Conservation (phyloP, 129 eudicot genomes). For the Tanacetum coccineum region DNA sequence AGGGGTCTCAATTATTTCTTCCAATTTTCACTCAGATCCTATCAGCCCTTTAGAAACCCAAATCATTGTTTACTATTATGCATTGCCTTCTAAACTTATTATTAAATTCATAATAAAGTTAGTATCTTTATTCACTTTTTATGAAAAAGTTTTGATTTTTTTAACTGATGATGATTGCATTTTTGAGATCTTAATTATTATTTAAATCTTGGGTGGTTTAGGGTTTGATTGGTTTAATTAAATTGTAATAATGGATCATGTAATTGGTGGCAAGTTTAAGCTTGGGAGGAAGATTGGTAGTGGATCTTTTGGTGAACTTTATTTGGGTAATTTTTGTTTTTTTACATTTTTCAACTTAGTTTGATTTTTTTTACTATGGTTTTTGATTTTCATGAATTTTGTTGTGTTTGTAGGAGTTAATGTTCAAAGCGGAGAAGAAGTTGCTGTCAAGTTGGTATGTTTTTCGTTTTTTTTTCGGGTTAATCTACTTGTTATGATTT, state of each 20-base stretch:
- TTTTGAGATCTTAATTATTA: too few relatives aligned
- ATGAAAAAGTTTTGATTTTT: too few relatives aligned
- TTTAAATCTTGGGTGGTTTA: not conserved
- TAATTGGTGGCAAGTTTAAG: constrained; percentile 92
- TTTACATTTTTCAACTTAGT: not conserved
- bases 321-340: constrained; percentile 48
- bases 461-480: too few relatives aligned
- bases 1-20: too few relatives aligned
- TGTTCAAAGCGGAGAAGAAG: constrained; percentile 91
- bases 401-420: constrained; percentile 58
- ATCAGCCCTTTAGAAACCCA: too few relatives aligned
- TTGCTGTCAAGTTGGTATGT: constrained; percentile 92
- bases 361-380: not conserved
- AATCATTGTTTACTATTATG: too few relatives aligned
- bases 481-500: too few relatives aligned
- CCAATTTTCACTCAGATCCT: too few relatives aligned
- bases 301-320: constrained; percentile 95
- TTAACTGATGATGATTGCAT: constrained; percentile 12
- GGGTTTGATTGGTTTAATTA: constrained; percentile 9
- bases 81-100: too few relatives aligned
- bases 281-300: constrained; percentile 95
- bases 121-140: too few relatives aligned
- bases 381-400: constrained; percentile 3
- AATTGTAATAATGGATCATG: constrained; percentile 64
- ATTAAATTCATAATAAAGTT: too few relatives aligned